Conservation (phyloP, 352 stramenopile genomes). For the Pythium brachiatum region DNA sequence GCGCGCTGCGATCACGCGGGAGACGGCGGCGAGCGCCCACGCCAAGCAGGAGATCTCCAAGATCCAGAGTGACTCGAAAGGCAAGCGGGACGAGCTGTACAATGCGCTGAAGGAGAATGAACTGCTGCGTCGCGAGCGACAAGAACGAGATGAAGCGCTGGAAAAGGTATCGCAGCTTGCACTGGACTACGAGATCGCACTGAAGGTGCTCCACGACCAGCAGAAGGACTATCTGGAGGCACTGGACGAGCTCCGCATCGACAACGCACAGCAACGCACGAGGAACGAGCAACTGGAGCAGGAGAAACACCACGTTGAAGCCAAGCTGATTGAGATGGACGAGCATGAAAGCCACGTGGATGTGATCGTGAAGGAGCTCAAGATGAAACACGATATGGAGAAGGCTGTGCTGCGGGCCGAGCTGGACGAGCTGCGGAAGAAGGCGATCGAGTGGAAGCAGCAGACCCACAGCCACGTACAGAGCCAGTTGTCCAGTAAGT, state of each 20-base stretch:
- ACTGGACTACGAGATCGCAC: constrained; percentile 42
- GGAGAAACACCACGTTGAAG: constrained; percentile 54
- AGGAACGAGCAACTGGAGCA: constrained; percentile 43
- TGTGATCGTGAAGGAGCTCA: constrained; percentile 39
- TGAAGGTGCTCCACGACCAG: constrained; percentile 49
- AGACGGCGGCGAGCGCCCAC: constrained; percentile 34
- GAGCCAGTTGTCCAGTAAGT: background rate
- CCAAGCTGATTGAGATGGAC: constrained; percentile 75
- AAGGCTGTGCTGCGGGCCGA: constrained; percentile 44
- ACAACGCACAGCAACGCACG: constrained; percentile 59
- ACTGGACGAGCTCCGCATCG: constrained; percentile 63
- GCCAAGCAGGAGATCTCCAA: constrained; percentile 31
- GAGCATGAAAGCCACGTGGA: constrained; percentile 63
- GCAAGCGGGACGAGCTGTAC: constrained; percentile 61
- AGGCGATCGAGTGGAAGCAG: constrained; percentile 36
- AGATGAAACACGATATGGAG: constrained; percentile 56
- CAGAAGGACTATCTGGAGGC: constrained; percentile 48
- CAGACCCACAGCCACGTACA: constrained; percentile 29
- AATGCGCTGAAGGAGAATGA: constrained; percentile 67
- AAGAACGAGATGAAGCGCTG: constrained; percentile 36
- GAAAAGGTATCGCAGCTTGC: constrained; percentile 36
- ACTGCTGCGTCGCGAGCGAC: constrained; percentile 40
- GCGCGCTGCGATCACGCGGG: constrained; percentile 30
- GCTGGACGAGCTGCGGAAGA: constrained; percentile 36
- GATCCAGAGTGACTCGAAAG: constrained; percentile 40